Conservation (phyloP, 495 filamentous ascomycete genomes). For the Penicillium canescens region DNA sequence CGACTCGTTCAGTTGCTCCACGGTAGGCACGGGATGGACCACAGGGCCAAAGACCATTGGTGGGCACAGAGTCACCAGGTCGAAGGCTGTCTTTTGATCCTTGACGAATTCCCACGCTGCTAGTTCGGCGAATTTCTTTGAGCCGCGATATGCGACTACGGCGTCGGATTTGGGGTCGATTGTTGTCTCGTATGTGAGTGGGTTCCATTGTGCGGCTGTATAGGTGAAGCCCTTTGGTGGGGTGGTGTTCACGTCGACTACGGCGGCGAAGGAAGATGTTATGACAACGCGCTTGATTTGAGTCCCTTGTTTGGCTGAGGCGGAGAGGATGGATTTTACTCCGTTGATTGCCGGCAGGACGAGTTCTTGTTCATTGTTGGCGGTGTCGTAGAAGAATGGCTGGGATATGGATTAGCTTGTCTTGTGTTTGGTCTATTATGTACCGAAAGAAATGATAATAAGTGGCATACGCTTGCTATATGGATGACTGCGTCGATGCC, state of each 20-base stretch:
- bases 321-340: slow-evolving; percentile 21
- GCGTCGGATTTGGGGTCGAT: slow-evolving; percentile 33
- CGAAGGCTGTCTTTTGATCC: slow-evolving; percentile 65
- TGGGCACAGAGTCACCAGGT: slow-evolving; percentile 63
- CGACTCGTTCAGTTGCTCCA: slow-evolving; percentile 38
- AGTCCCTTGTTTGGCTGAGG: slow-evolving; percentile 51
- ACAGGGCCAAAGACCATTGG: slow-evolving; percentile 51
- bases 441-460: neutral
- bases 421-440: no score
- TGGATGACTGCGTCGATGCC: slow-evolving; percentile 42
- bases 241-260: slow-evolving; percentile 49
- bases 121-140: slow-evolving; percentile 59
- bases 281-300: slow-evolving; percentile 69
- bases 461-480: slow-evolving; percentile 35
- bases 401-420: neutral
- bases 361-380: slow-evolving; percentile 66
- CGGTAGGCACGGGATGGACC: slow-evolving; percentile 31
- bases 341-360: slow-evolving; percentile 69
- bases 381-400: slow-evolving; percentile 31
- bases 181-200: slow-evolving; percentile 61
- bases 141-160: slow-evolving; percentile 58
- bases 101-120: slow-evolving; percentile 58
- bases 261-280: slow-evolving; percentile 73
- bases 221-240: slow-evolving; percentile 50
- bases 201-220: slow-evolving; percentile 73